Conservation (phyloP, 208 protist species). For the Leishmania martiniquensis region DNA sequence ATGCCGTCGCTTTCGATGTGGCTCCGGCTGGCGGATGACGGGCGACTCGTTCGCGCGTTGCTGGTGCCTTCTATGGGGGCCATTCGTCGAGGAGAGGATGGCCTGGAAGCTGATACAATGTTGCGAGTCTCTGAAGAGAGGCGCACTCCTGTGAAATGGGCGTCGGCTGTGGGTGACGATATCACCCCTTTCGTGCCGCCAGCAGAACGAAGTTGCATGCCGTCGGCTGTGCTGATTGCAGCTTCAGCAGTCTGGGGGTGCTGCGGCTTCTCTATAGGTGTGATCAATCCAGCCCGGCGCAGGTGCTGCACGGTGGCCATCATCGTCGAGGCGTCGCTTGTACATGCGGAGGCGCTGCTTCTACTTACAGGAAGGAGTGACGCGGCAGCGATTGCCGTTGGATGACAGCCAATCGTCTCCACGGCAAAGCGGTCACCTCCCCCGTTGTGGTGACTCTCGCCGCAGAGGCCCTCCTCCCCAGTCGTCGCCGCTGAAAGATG, state of each 20-base stretch:
- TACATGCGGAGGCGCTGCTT: background rate
- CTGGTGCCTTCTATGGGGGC: background rate
- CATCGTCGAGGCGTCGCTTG: conserved; percentile 2
- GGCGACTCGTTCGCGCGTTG: background rate
- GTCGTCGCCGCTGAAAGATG: conserved; percentile 12
- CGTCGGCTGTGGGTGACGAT: background rate
- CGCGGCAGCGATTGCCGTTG: background rate
- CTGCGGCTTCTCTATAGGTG: background rate
- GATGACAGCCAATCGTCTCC: no score
- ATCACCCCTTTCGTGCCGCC: background rate
- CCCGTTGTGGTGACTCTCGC: background rate
- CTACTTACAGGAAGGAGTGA: background rate
- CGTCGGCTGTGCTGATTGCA: background rate
- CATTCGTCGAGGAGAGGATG: no score
- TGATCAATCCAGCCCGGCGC: background rate
- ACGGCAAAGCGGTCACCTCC: background rate
- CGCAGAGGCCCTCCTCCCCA: background rate
- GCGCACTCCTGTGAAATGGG: no score
- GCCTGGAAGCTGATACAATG: background rate
- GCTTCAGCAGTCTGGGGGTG: background rate
- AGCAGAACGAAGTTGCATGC: no score
- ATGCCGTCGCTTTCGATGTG: background rate
- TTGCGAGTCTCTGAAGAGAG: background rate
- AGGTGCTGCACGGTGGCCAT: conserved; percentile 26
- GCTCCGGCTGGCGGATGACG: background rate